Base-by-base conservation (phyloP, 306 rosid species). In the Argentina anserina region DNA sequence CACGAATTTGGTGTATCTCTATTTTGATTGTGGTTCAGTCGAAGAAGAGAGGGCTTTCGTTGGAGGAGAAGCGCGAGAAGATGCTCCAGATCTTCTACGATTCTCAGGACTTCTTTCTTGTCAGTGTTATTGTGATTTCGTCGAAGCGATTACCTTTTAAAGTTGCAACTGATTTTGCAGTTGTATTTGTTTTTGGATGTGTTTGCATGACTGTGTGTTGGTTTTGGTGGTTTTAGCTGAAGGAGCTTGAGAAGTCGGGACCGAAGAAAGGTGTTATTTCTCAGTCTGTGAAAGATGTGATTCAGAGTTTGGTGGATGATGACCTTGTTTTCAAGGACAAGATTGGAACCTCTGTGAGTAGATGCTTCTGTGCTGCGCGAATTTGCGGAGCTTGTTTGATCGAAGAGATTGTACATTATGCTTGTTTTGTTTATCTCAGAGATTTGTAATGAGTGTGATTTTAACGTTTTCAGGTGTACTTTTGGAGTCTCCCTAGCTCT, bases 11-110 rank as follows among this genome's bases (percentile, higher is more conserved):
- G 2, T 12, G n/a, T 11, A 12, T 40, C 4, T 60, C n/a, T 65
- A 7, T 5, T 55, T 13, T 71, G 39, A 20, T 69, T 79, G 33
- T n/a, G 43, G 77, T 71, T 52, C 78, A 93, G 98, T 94, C 97
- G 67, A 91, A 94, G 94, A 94, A 88, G 84, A 85, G 97, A 76
- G 98, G 98, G 20, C 92, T 94, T 70, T 94, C 98, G 14, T 68
- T 94, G 86, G 97, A 94, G 61, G 98, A 94, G 87, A 94, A 94
- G 91, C 97, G 98, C 9, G 97, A 91, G 86, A 94, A 86, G 90
- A 94, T 94, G 89, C 98, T 91, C 76, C 96, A 91, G 76, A 88
- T 94, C 70, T 94, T 94, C 73, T 89, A 94, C 33, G 97, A 91
- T 4, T 91, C 96, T 17, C 98, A 94, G 78, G 96, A 84, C 60